phyloP scores from a whole-genome alignment of 805 yeast species.

The Jamesozyma rosinii region DNA sequence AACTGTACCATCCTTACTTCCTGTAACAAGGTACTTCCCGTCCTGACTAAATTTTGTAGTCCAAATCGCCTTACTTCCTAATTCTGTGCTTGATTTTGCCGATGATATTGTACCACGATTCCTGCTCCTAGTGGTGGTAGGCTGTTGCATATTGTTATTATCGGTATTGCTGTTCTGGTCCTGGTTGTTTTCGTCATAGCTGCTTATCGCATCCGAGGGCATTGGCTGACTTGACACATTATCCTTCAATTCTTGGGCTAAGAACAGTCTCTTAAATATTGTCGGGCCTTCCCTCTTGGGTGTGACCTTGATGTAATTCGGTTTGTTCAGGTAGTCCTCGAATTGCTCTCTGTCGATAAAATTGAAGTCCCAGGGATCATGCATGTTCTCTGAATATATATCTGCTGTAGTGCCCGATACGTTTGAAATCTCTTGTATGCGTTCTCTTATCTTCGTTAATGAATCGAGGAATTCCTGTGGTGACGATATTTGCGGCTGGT shows the following conservation, averaged over 20 bases:
- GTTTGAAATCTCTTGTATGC: conserved; percentile 8
- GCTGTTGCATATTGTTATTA: not conserved
- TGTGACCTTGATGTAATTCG: conserved; percentile 46
- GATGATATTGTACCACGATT: conserved; percentile 1
- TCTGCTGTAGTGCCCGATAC: not conserved
- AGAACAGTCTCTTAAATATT: conserved; percentile 43
- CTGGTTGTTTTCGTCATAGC: not conserved
- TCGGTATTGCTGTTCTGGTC: not conserved
- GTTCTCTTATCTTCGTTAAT: conserved; percentile 11
- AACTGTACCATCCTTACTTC: conserved; percentile 64
- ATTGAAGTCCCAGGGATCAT: conserved; percentile 11
- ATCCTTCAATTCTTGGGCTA: conserved; percentile 51
- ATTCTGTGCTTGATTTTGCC: not conserved
- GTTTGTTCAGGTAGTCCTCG: conserved; percentile 38
- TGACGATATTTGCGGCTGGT: not conserved
- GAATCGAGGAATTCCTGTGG: conserved; percentile 9
- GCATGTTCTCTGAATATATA: not conserved
- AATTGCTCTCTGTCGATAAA: conserved; percentile 32
- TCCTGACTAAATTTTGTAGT: conserved; percentile 64
- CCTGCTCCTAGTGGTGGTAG: not conserved
- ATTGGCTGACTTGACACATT: not conserved
- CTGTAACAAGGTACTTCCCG: conserved; percentile 77
- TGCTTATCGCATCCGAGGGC: not conserved
- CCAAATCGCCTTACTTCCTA: conserved; percentile 47
- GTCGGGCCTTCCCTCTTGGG: conserved; percentile 40